Conservation (phyloP, 768 basidiomycete species). For the Tricholoma hemisulphureum region DNA sequence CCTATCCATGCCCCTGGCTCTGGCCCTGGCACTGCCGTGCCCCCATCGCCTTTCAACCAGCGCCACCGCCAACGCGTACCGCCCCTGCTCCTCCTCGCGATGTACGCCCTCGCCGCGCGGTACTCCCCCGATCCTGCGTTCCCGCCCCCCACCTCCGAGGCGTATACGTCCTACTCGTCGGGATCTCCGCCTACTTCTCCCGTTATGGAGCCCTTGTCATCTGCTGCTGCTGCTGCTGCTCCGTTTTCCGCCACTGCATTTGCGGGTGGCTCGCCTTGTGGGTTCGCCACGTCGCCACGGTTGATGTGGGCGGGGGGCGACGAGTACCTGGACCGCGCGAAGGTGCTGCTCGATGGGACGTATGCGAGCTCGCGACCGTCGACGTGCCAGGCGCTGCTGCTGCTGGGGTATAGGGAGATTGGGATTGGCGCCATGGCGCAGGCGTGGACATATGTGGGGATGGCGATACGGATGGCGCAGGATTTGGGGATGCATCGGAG, state of each 20-base stretch:
- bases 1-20: too few relatives aligned
- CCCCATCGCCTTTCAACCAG: slow-evolving; percentile 37
- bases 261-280: too few relatives aligned
- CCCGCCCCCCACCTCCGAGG: too few relatives aligned
- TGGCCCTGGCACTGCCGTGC: too few relatives aligned
- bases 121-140: too few relatives aligned
- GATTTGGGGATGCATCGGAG: slow-evolving; percentile 81
- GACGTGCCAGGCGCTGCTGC: slow-evolving; percentile 75
- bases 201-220: too few relatives aligned
- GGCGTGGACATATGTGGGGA: slow-evolving; percentile 83
- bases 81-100: slow-evolving; percentile 70
- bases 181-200: too few relatives aligned
- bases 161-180: too few relatives aligned
- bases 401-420: slow-evolving; percentile 82
- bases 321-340: slow-evolving; percentile 65
- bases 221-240: too few relatives aligned
- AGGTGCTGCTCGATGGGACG: slow-evolving; percentile 58
- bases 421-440: slow-evolving; percentile 89
- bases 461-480: slow-evolving; percentile 92
- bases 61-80: slow-evolving; percentile 53
- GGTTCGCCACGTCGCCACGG: too few relatives aligned
- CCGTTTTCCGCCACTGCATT: too few relatives aligned
- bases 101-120: slow-evolving; percentile 81
- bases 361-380: slow-evolving; percentile 72
- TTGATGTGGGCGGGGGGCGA: slow-evolving; percentile 89